Percentiles rank a stretch among this genome's conserved stretches.
These are phyloP conservation scores for Cornus kousa DNA, from an alignment of 148 eudicot genomes.

Conservation along the genomic window DNA sequence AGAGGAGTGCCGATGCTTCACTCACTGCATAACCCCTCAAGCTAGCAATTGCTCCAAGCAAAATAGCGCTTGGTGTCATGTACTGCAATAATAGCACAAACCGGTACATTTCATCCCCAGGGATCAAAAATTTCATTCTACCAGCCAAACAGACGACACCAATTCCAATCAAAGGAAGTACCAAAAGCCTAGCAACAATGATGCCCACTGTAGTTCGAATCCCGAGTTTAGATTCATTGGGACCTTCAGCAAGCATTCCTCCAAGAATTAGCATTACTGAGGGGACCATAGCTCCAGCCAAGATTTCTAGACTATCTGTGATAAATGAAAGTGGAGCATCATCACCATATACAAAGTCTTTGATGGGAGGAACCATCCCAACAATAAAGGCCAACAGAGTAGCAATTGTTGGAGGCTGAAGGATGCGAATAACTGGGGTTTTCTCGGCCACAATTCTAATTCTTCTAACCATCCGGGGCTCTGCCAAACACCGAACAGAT, in stretches of 20 bases:
- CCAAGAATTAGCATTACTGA: constrained; percentile 82
- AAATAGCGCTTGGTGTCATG: constrained; percentile 83
- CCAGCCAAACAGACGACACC: constrained; percentile 59
- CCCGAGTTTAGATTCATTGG: constrained; percentile 68
- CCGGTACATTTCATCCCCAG: constrained; percentile 65
- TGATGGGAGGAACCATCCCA: constrained; percentile 71
- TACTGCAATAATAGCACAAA: constrained; percentile 85
- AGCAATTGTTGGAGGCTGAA: constrained; percentile 81
- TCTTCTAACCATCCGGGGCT: constrained; percentile 66
- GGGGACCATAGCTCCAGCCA: constrained; percentile 86
- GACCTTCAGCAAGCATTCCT: constrained; percentile 90
- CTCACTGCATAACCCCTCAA: constrained; percentile 86
- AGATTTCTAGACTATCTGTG: constrained; percentile 58
- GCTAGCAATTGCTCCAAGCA: constrained; percentile 93
- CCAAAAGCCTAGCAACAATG: constrained; percentile 59
- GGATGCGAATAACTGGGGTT: constrained; percentile 65
- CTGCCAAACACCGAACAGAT: constrained; percentile 58
- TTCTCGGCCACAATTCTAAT: constrained; percentile 70
- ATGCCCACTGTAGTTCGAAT: constrained; percentile 62
- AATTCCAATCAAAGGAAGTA: constrained; percentile 71
- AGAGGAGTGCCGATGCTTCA: constrained; percentile 82
- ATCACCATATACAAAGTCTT: constrained; percentile 54
- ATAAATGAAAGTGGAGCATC: constrained; percentile 56
- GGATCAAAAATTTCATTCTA: constrained; percentile 40
- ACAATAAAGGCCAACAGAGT: constrained; percentile 60